Base-by-base conservation (phyloP, 192 early-diverging fungal species). In the Coemansia sp. region DNA sequence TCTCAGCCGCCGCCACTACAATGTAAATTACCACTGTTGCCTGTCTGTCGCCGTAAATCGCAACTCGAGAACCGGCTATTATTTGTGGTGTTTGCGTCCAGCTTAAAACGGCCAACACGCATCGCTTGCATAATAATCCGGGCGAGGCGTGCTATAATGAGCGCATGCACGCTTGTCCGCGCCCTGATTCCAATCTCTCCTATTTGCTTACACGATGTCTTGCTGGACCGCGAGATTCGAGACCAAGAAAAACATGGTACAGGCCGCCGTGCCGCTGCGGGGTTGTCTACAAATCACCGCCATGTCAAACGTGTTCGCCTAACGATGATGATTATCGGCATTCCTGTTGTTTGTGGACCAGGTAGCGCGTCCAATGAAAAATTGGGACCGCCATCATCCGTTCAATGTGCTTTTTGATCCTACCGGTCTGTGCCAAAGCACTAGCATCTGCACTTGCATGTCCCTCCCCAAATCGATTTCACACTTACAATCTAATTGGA, bases 111-210 rank as follows among this genome's bases (percentile, higher is more conserved):
- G 51, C 22, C 27, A 7, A 36, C 29, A 11, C 40, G 40, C 40
- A 11, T 15, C 13, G 56, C 56, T 36, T 59, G 56, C 56, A 59
- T 36, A 59, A 59, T 59, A 59, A 59, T 36, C 56, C 56, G 56
- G 53, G 53, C 4, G 7, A 20, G 19, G 19, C 50, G 27, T 10
- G 56, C 32, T 36, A 36, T 36, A n/a, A n/a, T n/a, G 31, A 59
- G 56, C 31, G n/a, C 56, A 34, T 13, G 32, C 32, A 10, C 32
- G 19, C 22, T 55, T 55, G n/a, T 27, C 51, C 20, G 31, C 17
- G 17, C 32, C 56, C 53, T 32, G 53, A 27, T 31, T 27, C 13
- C n/a, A 20, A 59, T 34, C 56, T 31, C 56, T 32, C 32, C 15
- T 38, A 58, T 15, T 29, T 7, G 50, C 11, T 17, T 27, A 11